Base-by-base conservation (phyloP, 2,329 filamentous ascomycete species). In the Fusarium phyllophilum region DNA sequence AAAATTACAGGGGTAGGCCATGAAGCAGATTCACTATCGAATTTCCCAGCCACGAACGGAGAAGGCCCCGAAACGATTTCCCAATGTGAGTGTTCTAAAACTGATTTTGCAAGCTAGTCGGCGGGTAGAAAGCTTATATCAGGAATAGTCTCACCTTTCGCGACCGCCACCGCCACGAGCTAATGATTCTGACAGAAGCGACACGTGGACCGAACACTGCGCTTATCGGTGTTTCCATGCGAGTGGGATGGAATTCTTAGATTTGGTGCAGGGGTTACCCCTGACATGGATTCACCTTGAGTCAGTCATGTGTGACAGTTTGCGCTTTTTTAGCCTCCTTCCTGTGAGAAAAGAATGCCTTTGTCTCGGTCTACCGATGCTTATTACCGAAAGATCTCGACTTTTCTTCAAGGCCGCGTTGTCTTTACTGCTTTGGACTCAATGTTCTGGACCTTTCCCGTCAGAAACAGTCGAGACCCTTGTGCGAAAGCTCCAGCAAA, bases 161-260 rank as follows among this genome's bases (percentile, higher is more conserved):
- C 18, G 18, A 56, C 49, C 59, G 38, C 59, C 38, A 62, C 31
- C 59, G 49, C 39, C 59, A 57, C 39, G 9, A 1, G 34, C 24
- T 26, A 56, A 33, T 36, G 51, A 57, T 45, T 57, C 36, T 38
- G 59, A 45, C 38, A 45, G 39, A 42, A 34, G n/a, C 59, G 49
- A 57, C 59, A 45, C 39, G 51, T 62, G 59, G 51, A 24, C 29
- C 29, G 15, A 8, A 39, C 22, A 20, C 33, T 31, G 11, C 41
- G 41, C 55, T 58, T 48, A 58, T 58, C 55, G 31, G 55, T 29
- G 18, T 11, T 57, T 26, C 39, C 31, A 46, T 8, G 31, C 18
- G 8, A 22, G 31, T 26, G 29, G 31, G 6, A 24, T 20, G 10
- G 6, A 20, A 31, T 22, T 24, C 22, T 38, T 57, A 57, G 51